These are phyloP conservation scores for Eucalyptus marginata DNA, from an alignment of 345 rosid genomes.

Conservation along the genomic window DNA sequence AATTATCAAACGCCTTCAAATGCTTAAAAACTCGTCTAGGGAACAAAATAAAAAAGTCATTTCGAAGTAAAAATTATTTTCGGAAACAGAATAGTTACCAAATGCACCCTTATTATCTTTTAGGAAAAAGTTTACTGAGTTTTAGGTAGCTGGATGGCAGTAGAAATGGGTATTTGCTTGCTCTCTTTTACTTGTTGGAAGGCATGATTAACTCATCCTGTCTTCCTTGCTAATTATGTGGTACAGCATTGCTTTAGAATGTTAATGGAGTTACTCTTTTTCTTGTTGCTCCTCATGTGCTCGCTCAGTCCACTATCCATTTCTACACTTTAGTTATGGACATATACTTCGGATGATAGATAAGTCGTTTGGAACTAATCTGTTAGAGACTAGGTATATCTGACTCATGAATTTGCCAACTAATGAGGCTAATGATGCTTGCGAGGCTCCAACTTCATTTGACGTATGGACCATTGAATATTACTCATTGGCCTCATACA, in stretches of 20 bases:
- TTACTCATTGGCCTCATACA: background rate
- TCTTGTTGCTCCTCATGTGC: background rate
- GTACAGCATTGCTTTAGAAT: background rate
- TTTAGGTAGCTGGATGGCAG: background rate
- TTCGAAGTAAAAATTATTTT: too few species aligned
- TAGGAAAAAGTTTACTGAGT: background rate
- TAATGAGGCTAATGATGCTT: background rate
- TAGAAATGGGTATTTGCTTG: background rate
- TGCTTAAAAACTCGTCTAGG: too few species aligned
- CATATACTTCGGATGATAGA: background rate
- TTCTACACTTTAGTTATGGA: background rate
- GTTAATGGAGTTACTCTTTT: background rate
- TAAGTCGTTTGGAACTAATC: background rate
- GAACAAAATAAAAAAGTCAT: too few species aligned
- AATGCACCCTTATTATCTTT: background rate
- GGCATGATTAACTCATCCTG: background rate
- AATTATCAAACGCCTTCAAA: too few species aligned
- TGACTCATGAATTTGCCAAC: background rate
- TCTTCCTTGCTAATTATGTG: background rate
- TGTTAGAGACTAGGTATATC: background rate
- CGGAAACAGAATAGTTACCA: accelerated
- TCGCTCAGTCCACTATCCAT: background rate
- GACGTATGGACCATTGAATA: background rate
- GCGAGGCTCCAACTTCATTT: background rate
- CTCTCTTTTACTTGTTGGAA: background rate